Evolutionary conservation across 208 protist species (phyloP).

Genomic region (Crithidia expoeki): DNA sequence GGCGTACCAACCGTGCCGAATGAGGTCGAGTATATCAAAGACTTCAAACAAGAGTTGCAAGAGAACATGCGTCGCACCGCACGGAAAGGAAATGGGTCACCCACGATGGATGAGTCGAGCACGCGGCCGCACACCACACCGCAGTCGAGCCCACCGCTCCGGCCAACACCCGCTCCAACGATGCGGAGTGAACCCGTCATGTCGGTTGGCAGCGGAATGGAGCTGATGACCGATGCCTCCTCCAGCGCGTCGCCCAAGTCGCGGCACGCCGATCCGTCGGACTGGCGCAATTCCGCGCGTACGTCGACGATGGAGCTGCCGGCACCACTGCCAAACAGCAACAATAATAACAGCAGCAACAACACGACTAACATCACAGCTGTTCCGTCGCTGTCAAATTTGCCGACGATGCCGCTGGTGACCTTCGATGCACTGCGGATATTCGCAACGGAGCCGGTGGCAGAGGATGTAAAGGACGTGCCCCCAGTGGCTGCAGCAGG

Average conservation of each 20-base stretch:
- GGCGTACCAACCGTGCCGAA: slow-evolving; percentile 25
- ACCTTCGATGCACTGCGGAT: not conserved
- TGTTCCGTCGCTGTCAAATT: not conserved
- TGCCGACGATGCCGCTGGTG: slow-evolving; percentile 4
- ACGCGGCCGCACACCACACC: slow-evolving; percentile 18
- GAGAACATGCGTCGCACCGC: slow-evolving; percentile 54
- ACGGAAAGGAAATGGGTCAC: slow-evolving; percentile 13
- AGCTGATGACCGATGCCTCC: slow-evolving; percentile 4
- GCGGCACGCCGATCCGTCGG: not conserved
- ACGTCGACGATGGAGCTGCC: slow-evolving; percentile 8
- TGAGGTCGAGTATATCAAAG: slow-evolving; percentile 45
- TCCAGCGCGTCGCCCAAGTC: slow-evolving; percentile 2
- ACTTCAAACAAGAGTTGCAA: slow-evolving; percentile 79
- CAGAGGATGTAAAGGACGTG: not conserved
- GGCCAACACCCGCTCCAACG: slow-evolving; percentile 5
- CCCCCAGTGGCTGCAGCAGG: not conserved
- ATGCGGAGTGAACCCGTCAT: slow-evolving; percentile 6
- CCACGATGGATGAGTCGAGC: slow-evolving; percentile 6
- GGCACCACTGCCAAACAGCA: not conserved
- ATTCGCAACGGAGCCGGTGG: not conserved
- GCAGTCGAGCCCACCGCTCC: slow-evolving; percentile 22
- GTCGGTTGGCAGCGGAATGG: slow-evolving; percentile 16
- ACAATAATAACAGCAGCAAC: not conserved
- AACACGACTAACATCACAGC: not conserved
- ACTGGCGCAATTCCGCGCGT: not conserved